Percentiles rank a stretch among this genome's conserved stretches.
These are phyloP conservation scores for Xylaria arbuscula DNA, from an alignment of 2,329 filamentous ascomycete genomes.

Conservation along the genomic window DNA sequence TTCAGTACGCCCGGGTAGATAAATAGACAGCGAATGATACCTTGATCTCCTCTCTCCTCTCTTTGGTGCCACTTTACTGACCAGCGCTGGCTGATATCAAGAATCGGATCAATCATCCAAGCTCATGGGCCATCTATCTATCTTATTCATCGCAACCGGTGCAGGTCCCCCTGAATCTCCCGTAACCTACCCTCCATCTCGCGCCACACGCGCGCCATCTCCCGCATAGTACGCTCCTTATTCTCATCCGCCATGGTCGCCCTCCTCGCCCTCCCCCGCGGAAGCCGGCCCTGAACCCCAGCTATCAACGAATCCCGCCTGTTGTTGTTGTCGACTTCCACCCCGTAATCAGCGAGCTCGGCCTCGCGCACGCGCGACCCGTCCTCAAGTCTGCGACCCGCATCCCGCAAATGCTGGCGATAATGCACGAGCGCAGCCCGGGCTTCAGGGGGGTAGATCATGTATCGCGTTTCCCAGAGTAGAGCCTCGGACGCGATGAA, in stretches of 20 bases:
- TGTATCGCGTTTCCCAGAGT: constrained; percentile 51
- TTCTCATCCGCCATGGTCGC: constrained; percentile 33
- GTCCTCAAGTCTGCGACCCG: constrained; percentile 59
- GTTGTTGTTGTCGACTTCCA: constrained; percentile 47
- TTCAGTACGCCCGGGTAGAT: constrained; percentile 22
- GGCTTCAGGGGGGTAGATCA: constrained; percentile 59
- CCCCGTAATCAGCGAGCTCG: constrained; percentile 63
- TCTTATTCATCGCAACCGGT: constrained; percentile 43
- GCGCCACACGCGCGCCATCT: constrained; percentile 63
- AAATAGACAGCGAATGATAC: constrained; percentile 32
- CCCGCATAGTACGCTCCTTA: constrained; percentile 63
- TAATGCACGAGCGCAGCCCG: constrained; percentile 59
- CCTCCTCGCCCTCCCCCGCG: constrained; percentile 19
- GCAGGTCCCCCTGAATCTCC: constrained; percentile 62
- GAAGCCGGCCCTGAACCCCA: constrained; percentile 41
- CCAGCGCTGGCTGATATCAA: neutral
- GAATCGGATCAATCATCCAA: neutral
- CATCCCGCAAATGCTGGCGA: constrained; percentile 61
- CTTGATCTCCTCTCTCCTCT: constrained; percentile 6
- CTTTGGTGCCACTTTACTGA: neutral
- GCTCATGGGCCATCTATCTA: too few relatives aligned
- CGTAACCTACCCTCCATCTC: constrained; percentile 63
- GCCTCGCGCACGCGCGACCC: constrained; percentile 54
- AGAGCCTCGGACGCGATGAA: constrained; percentile 53
- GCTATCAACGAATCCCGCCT: constrained; percentile 52